Conservation (phyloP, 805 yeast species). For the Huiozyma naganishii region DNA sequence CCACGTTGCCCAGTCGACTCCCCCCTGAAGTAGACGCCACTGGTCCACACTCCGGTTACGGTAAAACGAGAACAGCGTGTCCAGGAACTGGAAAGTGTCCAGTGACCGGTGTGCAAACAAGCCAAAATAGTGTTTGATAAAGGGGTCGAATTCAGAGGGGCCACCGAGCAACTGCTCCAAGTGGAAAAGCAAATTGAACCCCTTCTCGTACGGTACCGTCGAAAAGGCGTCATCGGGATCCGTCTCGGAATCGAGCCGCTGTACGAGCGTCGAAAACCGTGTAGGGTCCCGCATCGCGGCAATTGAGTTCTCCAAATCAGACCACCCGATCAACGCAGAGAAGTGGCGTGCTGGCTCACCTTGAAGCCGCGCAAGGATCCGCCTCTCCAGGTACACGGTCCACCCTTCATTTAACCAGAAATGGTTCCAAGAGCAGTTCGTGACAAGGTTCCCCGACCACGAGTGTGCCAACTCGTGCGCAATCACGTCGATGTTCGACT, state of each 20-base stretch:
- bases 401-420: slow-evolving; percentile 95
- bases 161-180: slow-evolving; percentile 66
- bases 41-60: slow-evolving; percentile 5
- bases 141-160: slow-evolving; percentile 56
- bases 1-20: slow-evolving; percentile 83
- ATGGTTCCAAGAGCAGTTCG: slow-evolving; percentile 87
- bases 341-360: slow-evolving; percentile 74
- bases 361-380: slow-evolving; percentile 68
- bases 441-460: slow-evolving; percentile 86
- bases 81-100: slow-evolving; percentile 74
- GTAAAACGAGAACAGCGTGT: slow-evolving; percentile 59
- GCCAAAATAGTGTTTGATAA: slow-evolving; percentile 65
- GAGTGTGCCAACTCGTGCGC: slow-evolving; percentile 92
- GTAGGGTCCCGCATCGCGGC: slow-evolving; percentile 47
- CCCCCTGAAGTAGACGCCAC: slow-evolving; percentile 44
- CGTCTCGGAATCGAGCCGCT: slow-evolving; percentile 52
- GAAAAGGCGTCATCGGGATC: slow-evolving; percentile 90
- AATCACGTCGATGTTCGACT: slow-evolving; percentile 77
- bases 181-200: slow-evolving; percentile 66
- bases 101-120: slow-evolving; percentile 60
- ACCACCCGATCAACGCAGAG: slow-evolving; percentile 82
- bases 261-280: slow-evolving; percentile 55
- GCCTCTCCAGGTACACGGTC: slow-evolving; percentile 85
- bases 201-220: slow-evolving; percentile 85
- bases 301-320: slow-evolving; percentile 58